phyloP scores from a whole-genome alignment of 768 basidiomycete genomes.

The Mycena amicta region DNA sequence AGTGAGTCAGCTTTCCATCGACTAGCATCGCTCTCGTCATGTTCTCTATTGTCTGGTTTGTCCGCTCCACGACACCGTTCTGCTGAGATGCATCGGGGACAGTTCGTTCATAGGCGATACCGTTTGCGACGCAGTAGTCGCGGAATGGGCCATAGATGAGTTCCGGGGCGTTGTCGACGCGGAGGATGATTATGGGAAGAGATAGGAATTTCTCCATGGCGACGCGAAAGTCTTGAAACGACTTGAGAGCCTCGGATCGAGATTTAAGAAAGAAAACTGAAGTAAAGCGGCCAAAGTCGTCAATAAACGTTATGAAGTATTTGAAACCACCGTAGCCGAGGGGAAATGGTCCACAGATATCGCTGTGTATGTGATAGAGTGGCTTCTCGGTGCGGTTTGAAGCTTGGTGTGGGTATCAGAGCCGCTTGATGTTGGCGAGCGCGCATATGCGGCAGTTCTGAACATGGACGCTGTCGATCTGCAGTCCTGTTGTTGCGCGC shows the following conservation, averaged over 20 bases:
- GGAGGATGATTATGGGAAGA: not conserved
- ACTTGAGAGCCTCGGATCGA: conserved; percentile 6
- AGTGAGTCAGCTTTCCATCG: conserved; percentile 5
- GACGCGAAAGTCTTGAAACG: conserved; percentile 2
- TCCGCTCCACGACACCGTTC: conserved; percentile 28
- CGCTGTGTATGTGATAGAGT: conserved; percentile 18
- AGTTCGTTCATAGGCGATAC: no score
- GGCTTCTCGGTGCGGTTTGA: conserved; percentile 4
- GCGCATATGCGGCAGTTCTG: conserved; percentile 14
- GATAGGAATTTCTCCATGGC: conserved; percentile 3
- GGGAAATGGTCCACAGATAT: conserved; percentile 23
- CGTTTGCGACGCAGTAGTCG: conserved; percentile 13
- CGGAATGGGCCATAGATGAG: conserved; percentile 19
- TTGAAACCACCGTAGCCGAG: conserved; percentile 5
- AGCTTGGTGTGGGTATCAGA: conserved; percentile 9
- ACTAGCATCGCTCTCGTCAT: conserved; percentile 21
- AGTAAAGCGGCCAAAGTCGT: conserved; percentile 22
- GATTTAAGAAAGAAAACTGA: conserved; percentile 6
- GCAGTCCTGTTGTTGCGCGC: conserved; percentile 12
- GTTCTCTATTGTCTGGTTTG: conserved; percentile 24
- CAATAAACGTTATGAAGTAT: conserved; percentile 31
- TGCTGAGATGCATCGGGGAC: conserved; percentile 29
- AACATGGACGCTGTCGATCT: conserved; percentile 8
- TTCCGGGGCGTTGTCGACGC: conserved; percentile 29
- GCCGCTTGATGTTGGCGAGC: conserved; percentile 16